phyloP scores from a whole-genome alignment of 208 protist genomes.

The Porcisia deanei region DNA sequence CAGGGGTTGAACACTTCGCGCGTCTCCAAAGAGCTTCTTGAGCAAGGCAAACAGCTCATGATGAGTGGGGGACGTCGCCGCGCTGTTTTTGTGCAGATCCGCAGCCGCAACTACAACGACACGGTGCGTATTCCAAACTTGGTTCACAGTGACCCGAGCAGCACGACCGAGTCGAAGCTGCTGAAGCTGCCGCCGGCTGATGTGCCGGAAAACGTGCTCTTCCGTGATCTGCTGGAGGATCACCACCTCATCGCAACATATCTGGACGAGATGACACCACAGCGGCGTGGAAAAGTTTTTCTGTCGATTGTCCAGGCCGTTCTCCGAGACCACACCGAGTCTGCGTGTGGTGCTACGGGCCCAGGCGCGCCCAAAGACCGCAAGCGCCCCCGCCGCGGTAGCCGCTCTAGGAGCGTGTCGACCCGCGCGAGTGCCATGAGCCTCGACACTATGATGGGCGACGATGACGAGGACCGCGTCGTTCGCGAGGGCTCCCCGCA shows the following conservation, averaged over 20 bases:
- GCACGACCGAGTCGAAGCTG: conserved; percentile 59
- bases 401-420: conserved; percentile 16
- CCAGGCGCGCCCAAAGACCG: conserved; percentile 6
- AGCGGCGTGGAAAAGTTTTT: conserved; percentile 30
- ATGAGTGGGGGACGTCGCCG: conserved; percentile 57
- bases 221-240: conserved; percentile 59
- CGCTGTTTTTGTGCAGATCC: conserved; percentile 84
- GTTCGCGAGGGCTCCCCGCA: neutral
- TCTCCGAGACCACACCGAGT: conserved; percentile 33
- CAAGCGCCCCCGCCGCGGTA: conserved; percentile 11
- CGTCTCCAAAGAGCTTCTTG: conserved; percentile 48
- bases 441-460: conserved; percentile 20
- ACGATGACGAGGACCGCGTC: neutral
- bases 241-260: conserved; percentile 35
- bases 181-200: conserved; percentile 75
- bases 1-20: conserved; percentile 75
- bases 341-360: neutral
- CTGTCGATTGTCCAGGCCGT: conserved; percentile 40
- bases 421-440: conserved; percentile 21
- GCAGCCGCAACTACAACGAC: conserved; percentile 59
- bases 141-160: conserved; percentile 52
- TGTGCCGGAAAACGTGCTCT: conserved; percentile 74
- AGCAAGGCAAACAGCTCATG: conserved; percentile 72
- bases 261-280: conserved; percentile 21
- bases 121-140: conserved; percentile 76